Base-by-base conservation (phyloP, 352 stramenopile species). In the Phytophthora palmivora region DNA sequence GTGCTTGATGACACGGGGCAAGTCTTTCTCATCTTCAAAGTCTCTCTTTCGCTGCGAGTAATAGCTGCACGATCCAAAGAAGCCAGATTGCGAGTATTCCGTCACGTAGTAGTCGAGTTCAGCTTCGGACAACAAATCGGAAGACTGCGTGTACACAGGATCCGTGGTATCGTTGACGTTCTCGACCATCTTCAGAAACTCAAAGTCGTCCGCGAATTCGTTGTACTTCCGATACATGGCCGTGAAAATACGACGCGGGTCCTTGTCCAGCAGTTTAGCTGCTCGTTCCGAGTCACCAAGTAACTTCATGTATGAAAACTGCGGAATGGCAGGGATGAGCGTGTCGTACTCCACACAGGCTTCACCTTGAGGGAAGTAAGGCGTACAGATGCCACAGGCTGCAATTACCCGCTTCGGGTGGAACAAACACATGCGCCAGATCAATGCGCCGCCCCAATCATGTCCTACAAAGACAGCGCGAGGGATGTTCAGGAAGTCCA, bases 391-490 rank as follows among this genome's bases (percentile, higher is more conserved):
- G 4, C 78, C 65, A n/a, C 67, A 78, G 0, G 76, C 74, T 0
- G 74, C 79, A 16, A 78, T 36, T 11, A 89, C 77, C 0, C 80
- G 79, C 14, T 78, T 24, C 19, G 79, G 76, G 56, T 87, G 69
- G 80, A 82, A 88, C 14, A 88, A 60, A 22, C 76, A 85, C 76
- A 89, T 87, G 37, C 70, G 72, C 78, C 78, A 92, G 22, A 83
- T 66, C 21, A 82, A 71, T 3, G 56, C 62, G 15, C 72, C 82
- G 16, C 82, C 82, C 82, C 82, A 91, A 59, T 91, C 82, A 49
- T 91, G 79, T 8, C 82, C 82, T 24, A 89, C 74, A 37, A 90
- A 82, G 43, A 91, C 81, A 3, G 76, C 76, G 30, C 87, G 80
- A 33, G 84, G 67, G 14, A 91, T 73, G 11, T 86, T 67, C 10